Conservation (phyloP, 2,329 filamentous ascomycete species). For the Trichophyton verrucosum region DNA sequence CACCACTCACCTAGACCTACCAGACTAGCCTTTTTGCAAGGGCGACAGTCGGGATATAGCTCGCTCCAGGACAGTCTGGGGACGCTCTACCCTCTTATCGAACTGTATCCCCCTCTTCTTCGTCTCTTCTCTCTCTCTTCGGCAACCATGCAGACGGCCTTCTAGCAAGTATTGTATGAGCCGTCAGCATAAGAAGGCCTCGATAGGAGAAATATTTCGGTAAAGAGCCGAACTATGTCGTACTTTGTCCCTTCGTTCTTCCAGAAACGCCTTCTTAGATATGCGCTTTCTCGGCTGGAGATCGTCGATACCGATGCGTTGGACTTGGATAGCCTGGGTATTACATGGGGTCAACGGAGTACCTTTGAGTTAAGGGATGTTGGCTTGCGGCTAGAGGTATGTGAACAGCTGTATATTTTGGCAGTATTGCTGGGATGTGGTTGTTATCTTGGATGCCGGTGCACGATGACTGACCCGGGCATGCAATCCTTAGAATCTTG, state of each 20-base stretch:
- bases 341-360: conserved; percentile 65
- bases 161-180: background rate
- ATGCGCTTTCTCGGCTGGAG: conserved; percentile 70
- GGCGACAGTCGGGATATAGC: too few relatives aligned
- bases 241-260: conserved; percentile 64
- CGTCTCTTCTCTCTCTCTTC: background rate
- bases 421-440: background rate
- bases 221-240: conserved; percentile 43
- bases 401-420: conserved; percentile 11
- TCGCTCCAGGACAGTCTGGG: background rate
- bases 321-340: conserved; percentile 73
- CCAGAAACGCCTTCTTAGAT: conserved; percentile 79
- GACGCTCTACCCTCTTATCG: background rate
- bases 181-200: background rate
- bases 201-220: background rate
- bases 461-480: background rate
- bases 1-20: background rate
- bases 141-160: background rate
- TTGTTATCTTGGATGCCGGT: background rate
- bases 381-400: conserved; percentile 63
- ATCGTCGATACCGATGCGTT: conserved; percentile 78
- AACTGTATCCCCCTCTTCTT: background rate
- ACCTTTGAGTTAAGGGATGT: conserved; percentile 80
- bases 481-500: conserved; percentile 53
- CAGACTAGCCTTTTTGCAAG: too few relatives aligned